Evolutionary conservation across 768 basidiomycete species (phyloP).

Genomic region (Hydnum rufescens): DNA sequence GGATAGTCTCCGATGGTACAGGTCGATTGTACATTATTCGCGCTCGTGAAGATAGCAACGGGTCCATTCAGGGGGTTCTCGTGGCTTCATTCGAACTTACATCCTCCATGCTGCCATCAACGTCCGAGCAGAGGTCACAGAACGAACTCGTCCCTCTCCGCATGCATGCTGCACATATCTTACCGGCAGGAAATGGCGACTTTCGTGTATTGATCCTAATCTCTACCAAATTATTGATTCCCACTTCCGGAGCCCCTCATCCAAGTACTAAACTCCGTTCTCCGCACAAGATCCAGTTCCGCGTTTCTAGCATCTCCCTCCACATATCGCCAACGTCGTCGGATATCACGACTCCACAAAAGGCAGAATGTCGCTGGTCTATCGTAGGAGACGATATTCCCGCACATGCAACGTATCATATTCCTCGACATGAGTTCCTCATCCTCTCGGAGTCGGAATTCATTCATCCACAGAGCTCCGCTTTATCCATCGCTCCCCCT

Average conservation of each 20-base stretch:
- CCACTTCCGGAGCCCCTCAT: no score
- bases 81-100: conserved; percentile 3
- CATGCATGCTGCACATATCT: not conserved
- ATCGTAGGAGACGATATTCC: conserved; percentile 7
- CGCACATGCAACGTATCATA: not conserved
- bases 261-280: conserved; percentile 1
- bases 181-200: not conserved
- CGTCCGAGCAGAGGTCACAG: no score
- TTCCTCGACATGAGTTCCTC: not conserved
- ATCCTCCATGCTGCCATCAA: conserved; percentile 3
- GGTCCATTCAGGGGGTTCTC: not conserved
- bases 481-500: conserved; percentile 17
- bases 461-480: not conserved
- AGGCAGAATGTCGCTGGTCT: conserved; percentile 1
- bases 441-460: conserved; percentile 5
- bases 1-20: conserved; percentile 48
- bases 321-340: not conserved
- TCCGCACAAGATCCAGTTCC: conserved; percentile 3
- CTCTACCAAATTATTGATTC: not conserved
- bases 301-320: not conserved
- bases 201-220: not conserved
- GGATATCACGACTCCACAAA: not conserved
- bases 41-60: conserved; percentile 18
- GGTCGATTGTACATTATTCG: conserved; percentile 48
- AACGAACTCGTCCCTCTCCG: not conserved